These are phyloP conservation scores for Saccharum officinarum DNA, from an alignment of 176 grass and related monocot species.

Conservation along the genomic window DNA sequence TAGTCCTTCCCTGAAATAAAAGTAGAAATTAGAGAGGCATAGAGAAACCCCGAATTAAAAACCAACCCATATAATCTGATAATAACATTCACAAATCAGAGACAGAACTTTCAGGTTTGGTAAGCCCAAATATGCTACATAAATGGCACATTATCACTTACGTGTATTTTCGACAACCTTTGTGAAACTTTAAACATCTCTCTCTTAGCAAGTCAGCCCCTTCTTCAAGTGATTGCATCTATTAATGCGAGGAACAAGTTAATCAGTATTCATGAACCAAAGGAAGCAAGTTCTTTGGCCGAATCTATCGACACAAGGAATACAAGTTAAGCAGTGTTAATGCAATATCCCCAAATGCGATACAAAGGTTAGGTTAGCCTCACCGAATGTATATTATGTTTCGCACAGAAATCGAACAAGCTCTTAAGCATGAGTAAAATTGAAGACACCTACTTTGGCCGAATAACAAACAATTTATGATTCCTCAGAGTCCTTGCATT, in stretches of 20 bases:
- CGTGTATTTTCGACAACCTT: conserved; percentile 95
- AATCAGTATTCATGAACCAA: conserved; percentile 5
- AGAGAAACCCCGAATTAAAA: neutral
- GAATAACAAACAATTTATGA: neutral
- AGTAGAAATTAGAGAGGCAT: neutral
- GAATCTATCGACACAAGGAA: neutral
- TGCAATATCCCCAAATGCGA: neutral
- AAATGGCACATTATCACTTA: conserved; percentile 39
- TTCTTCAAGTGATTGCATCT: conserved; percentile 95
- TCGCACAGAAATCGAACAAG: neutral
- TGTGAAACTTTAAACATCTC: conserved; percentile 88
- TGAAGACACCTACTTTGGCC: neutral
- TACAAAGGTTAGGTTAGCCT: neutral
- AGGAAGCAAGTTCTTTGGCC: neutral
- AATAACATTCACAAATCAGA: conserved; percentile 6
- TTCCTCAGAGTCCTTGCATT: neutral
- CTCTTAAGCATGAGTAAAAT: neutral
- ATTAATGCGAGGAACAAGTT: conserved; percentile 39
- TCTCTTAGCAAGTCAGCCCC: conserved; percentile 75
- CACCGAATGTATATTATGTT: neutral
- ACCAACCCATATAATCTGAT: neutral
- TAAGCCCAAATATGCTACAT: conserved; percentile 1
- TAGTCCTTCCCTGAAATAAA: conserved; percentile 73
- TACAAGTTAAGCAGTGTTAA: neutral
- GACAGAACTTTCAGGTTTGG: neutral